Base-by-base conservation (phyloP, 495 filamentous ascomycete genomes). In the Aspergillus conjunctus region DNA sequence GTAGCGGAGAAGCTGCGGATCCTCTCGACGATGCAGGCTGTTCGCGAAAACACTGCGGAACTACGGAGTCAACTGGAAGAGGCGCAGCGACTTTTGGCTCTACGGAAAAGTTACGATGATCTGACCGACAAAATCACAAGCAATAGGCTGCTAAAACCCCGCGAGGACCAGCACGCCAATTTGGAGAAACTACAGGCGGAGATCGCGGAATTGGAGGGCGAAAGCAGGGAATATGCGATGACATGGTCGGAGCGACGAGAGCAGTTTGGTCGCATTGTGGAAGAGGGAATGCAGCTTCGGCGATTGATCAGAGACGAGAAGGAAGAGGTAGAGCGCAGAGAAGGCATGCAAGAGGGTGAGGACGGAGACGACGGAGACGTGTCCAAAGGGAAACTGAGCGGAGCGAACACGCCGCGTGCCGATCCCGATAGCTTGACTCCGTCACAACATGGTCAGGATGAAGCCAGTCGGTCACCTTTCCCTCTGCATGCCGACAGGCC, bases 231-330 rank as follows among this genome's bases (percentile, higher is more conserved):
- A 37, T 96, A 94, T 73, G 87, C 86, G 10, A 79, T 79, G 51
- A 96, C 91, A 4, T 98, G 93, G 93, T 77, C 83, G 17, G 91
- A 96, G 71, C 81, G 95, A 34, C 75, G 92, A 43, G 88, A 89
- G 66, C 92, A 96, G 74, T 98, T 98, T 73, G 90, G 88, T 12
- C 81, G 85, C 63, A 94, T 98, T 68, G 90, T 97, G 59, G 91
- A 92, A 41, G 93, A 98, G 78, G 90, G 92, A 5, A 90, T 89
- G 86, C 82, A 91, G 61, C 81, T 98, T 65, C 81, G 92, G 51
- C 83, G 88, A 33, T 76, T 96, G 66, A 98, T 98, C 64, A 85
- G 91, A 44, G 92, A 97, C 73, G 92, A 97, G 79, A 97, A 97
- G 73, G 94, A 98, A 71, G 94, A 97, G 75, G 79, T 79, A 9